phyloP scores from a whole-genome alignment of 139 green algal species.

The Mesotaenium endlicherianum region DNA sequence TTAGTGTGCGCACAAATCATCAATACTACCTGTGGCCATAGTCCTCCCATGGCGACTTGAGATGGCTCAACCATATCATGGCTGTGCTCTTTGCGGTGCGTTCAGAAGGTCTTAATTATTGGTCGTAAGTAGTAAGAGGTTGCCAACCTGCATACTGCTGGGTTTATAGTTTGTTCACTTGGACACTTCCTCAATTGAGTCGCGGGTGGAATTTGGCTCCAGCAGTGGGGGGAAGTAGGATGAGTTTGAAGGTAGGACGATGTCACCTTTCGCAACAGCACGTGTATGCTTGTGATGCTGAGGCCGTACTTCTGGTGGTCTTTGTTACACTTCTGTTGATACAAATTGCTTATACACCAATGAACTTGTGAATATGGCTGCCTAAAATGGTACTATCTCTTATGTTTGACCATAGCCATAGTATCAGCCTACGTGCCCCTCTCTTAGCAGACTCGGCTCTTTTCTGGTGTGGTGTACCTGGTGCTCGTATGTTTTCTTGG shows the following conservation, averaged over 20 bases:
- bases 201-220: background rate
- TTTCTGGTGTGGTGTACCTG: background rate
- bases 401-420: background rate
- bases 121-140: too few species aligned
- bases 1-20: too few species aligned
- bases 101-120: too few species aligned
- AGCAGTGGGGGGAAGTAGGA: background rate
- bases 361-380: background rate
- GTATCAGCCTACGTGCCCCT: background rate
- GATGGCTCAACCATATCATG: too few species aligned
- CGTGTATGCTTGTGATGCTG: background rate
- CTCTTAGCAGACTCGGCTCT: background rate
- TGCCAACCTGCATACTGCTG: too few species aligned
- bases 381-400: background rate
- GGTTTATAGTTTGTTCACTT: too few species aligned
- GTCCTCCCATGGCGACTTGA: too few species aligned
- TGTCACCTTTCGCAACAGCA: background rate
- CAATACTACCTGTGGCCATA: too few species aligned
- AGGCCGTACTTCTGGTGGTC: conserved; percentile 5
- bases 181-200: background rate
- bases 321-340: conserved; percentile 15
- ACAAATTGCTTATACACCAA: conserved; percentile 5
- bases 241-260: too few species aligned
- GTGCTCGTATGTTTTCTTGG: conserved; percentile 18
- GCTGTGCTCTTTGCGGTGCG: too few species aligned